phyloP scores from a whole-genome alignment of 2,329 filamentous ascomycete species.

The Xenosphaeropsis pyriputrescens region DNA sequence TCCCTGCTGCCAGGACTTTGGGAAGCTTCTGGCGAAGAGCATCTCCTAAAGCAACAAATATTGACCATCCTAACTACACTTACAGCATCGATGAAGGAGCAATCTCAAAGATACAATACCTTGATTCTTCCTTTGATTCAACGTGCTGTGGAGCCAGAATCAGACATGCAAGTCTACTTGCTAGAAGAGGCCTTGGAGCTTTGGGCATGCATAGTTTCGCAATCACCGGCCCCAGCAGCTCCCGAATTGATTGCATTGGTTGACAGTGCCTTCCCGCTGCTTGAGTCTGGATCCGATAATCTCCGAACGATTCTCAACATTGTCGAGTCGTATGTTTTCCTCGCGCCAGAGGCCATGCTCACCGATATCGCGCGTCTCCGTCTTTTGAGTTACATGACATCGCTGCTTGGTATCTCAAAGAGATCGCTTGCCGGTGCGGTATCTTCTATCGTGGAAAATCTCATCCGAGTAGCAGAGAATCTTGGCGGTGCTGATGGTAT shows the following conservation, averaged over 20 bases:
- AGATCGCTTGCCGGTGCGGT: conserved; percentile 43
- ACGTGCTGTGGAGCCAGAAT: conserved; percentile 63
- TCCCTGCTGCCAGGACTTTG: conserved; percentile 67
- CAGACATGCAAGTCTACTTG: conserved; percentile 64
- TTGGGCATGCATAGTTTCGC: conserved; percentile 62
- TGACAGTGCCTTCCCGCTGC: conserved; percentile 46
- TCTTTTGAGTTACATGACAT: conserved; percentile 32
- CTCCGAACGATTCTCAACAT: conserved; percentile 47
- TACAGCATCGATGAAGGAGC: conserved; percentile 69
- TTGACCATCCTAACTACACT: conserved; percentile 73
- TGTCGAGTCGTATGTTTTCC: conserved; percentile 53
- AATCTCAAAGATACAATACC: conserved; percentile 64
- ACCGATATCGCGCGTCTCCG: conserved; percentile 36
- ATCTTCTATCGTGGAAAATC: conserved; percentile 45
- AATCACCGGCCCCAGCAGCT: conserved; percentile 47
- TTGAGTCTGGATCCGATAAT: conserved; percentile 51
- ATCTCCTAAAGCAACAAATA: conserved; percentile 88
- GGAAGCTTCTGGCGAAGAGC: conserved; percentile 65
- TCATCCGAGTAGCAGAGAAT: conserved; percentile 47
- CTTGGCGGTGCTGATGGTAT: conserved; percentile 48
- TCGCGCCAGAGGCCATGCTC: conserved; percentile 54
- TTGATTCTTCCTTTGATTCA: conserved; percentile 72
- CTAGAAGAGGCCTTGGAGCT: conserved; percentile 86
- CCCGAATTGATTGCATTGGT: conserved; percentile 48
- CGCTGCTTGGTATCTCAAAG: conserved; percentile 33